Base-by-base conservation (phyloP, 2,329 filamentous ascomycete genomes). In the Pseudopyrenochaeta lycopersici region DNA sequence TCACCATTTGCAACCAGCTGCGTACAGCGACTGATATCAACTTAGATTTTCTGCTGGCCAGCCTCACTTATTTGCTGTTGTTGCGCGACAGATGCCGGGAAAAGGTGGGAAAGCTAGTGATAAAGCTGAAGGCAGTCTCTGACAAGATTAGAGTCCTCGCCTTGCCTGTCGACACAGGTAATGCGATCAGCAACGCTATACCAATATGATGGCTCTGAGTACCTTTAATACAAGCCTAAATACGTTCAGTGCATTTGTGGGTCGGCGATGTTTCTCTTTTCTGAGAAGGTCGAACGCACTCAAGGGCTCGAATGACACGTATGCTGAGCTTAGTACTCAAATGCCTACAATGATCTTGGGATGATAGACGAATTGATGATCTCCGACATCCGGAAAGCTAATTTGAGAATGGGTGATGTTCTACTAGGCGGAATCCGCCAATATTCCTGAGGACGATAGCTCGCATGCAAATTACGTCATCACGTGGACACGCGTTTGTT, bases 61-160 rank as follows among this genome's bases (percentile, higher is more conserved):
- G 81, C 80, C 4, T 80, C 82, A 0, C 70, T 86, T 18, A 77
- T 86, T 42, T 85, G 83, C 69, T 81, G 83, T n/a, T 85, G 83
- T 63, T 83, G 81, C 60, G 77, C 78, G 35, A 84, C 82, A 2
- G 77, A 85, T 63, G 76, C 74, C 0, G 84, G 84, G 20, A 83
- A 82, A 65, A 79, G 78, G 83, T 85, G 73, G 63, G 78, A 74
- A 29, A 7, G 15, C 23, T 23, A 10, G 10, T 2, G 1, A 14
- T 17, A 2, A n/a, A 12, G 2, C 21, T n/a, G 2, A 11, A 18
- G 36, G 15, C 29, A 40, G 18, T 17, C 11, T 32, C 54, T 77
- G 54, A 74, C 41, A 5, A 18, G 15, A 17, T 14, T 12, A 85
- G 83, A 63, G 76, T 84, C 52, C 74, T 85, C 44, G 82, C 75